A percentile compares a stretch with the other conserved stretches of the same genome.
These are phyloP conservation scores for Malus hybrid DNA, from an alignment of 331 rosid species.

Conservation along the genomic window DNA sequence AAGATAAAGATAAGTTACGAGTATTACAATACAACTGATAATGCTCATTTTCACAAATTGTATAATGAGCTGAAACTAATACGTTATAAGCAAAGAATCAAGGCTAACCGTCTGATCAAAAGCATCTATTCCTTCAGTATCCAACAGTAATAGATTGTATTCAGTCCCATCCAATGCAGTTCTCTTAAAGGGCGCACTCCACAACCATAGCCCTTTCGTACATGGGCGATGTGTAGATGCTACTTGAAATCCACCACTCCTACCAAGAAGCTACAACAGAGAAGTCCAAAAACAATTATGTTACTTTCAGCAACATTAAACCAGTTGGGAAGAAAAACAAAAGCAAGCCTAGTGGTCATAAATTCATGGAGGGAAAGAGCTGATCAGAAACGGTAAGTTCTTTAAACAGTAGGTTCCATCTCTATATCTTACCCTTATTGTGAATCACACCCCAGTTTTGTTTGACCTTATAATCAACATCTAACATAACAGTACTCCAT, in stretches of 20 bases:
- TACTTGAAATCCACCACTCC: conserved; percentile 17
- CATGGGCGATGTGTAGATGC: conserved; percentile 92
- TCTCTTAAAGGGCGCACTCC: conserved; percentile 92
- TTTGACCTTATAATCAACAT: not conserved
- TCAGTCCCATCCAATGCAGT: conserved; percentile 93
- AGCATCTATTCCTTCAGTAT: conserved; percentile 96
- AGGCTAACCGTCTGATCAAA: conserved; percentile 87
- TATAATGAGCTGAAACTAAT: not conserved
- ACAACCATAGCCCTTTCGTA: conserved; percentile 96
- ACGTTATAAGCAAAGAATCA: not conserved
- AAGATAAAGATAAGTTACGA: not conserved
- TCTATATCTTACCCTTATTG: not conserved
- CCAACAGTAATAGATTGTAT: conserved; percentile 73
- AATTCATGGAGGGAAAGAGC: not conserved
- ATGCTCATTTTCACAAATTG: not conserved
- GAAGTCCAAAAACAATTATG: not conserved
- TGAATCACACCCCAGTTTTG: not conserved
- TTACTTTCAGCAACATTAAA: not conserved
- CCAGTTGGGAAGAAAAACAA: not conserved
- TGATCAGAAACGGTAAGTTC: not conserved
- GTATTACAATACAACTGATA: not conserved
- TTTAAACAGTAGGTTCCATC: not conserved
- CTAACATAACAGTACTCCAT: not conserved
- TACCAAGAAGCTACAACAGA: conserved; percentile 74
- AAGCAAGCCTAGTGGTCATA: not conserved